Conservation (phyloP, 805 yeast genomes). For the Candida boleticola region DNA sequence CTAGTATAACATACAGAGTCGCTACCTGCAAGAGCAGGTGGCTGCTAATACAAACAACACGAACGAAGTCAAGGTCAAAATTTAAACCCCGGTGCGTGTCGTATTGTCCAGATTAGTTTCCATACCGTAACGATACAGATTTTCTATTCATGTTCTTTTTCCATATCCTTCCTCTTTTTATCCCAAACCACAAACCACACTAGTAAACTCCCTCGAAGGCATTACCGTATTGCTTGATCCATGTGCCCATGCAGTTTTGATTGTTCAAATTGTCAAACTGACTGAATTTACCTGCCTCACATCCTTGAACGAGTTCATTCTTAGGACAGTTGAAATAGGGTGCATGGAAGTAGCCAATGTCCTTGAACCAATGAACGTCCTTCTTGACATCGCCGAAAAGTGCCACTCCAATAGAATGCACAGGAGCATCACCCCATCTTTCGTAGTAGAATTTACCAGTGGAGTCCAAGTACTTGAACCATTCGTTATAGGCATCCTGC, state of each 20-base stretch:
- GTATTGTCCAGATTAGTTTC: too few species aligned
- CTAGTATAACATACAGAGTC: too few species aligned
- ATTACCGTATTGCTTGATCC: constrained; percentile 48
- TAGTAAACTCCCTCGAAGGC: constrained; percentile 12
- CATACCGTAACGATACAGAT: too few species aligned
- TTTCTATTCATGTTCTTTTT: too few species aligned
- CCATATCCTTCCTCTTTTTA: too few species aligned
- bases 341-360: constrained; percentile 71
- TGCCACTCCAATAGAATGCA: constrained; percentile 72
- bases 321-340: constrained; percentile 80
- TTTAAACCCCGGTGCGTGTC: too few species aligned
- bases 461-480: constrained; percentile 62
- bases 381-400: constrained; percentile 62
- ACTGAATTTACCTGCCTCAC: constrained; percentile 56
- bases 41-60: too few species aligned
- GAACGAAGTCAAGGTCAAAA: too few species aligned
- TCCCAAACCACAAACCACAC: too few species aligned
- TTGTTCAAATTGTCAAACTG: constrained; percentile 49
- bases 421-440: constrained; percentile 95
- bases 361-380: constrained; percentile 82
- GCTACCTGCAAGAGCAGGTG: too few species aligned
- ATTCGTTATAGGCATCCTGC: constrained; percentile 59
- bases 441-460: constrained; percentile 86
- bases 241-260: constrained; percentile 74
- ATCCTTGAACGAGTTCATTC: constrained; percentile 41